Conservation (phyloP, 2,329 filamentous ascomycete genomes). For the Phaeomoniella chlamydospora region DNA sequence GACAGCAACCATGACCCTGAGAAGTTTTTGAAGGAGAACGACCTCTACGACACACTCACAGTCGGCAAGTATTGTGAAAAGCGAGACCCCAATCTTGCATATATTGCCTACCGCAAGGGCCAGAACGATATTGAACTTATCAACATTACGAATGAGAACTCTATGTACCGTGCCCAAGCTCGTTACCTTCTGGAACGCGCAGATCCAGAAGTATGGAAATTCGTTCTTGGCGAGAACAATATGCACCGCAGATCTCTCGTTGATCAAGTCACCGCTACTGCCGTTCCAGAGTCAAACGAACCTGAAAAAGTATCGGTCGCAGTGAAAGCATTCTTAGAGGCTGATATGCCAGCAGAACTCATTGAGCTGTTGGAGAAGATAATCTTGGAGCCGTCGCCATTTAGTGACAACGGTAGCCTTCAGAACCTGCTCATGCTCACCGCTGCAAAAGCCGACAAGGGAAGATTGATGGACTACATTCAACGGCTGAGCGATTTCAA, state of each 20-base stretch:
- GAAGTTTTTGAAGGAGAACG: slow-evolving; percentile 93
- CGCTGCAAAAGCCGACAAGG: slow-evolving; percentile 90
- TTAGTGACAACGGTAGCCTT: slow-evolving; percentile 92
- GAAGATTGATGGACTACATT: slow-evolving; percentile 90
- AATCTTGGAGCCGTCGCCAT: slow-evolving; percentile 95
- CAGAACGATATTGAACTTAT: slow-evolving; percentile 96
- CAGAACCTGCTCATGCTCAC: slow-evolving; percentile 96
- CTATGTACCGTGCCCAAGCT: slow-evolving; percentile 98
- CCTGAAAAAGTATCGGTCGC: slow-evolving; percentile 91
- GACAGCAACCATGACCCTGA: slow-evolving; percentile 97
- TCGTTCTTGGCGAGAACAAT: slow-evolving; percentile 92
- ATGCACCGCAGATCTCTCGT: slow-evolving; percentile 85
- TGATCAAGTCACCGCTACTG: slow-evolving; percentile 90
- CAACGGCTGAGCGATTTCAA: slow-evolving; percentile 81
- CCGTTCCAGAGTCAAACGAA: slow-evolving; percentile 82
- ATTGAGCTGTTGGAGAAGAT: slow-evolving; percentile 99
- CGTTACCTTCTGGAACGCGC: slow-evolving; percentile 85
- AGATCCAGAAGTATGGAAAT: slow-evolving; percentile 82
- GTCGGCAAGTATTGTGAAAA: slow-evolving; percentile 99
- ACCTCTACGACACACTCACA: slow-evolving; percentile 80
- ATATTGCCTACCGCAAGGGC: slow-evolving; percentile 89
- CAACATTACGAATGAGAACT: slow-evolving; percentile 96
- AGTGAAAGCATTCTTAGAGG: slow-evolving; percentile 81
- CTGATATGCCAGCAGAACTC: slow-evolving; percentile 81
- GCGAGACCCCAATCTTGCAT: slow-evolving; percentile 88